Percentiles rank a stretch among this genome's conserved stretches.
Evolutionary conservation across 2,329 filamentous ascomycete species (phyloP).

Genomic region (Trichophyton rubrum): DNA sequence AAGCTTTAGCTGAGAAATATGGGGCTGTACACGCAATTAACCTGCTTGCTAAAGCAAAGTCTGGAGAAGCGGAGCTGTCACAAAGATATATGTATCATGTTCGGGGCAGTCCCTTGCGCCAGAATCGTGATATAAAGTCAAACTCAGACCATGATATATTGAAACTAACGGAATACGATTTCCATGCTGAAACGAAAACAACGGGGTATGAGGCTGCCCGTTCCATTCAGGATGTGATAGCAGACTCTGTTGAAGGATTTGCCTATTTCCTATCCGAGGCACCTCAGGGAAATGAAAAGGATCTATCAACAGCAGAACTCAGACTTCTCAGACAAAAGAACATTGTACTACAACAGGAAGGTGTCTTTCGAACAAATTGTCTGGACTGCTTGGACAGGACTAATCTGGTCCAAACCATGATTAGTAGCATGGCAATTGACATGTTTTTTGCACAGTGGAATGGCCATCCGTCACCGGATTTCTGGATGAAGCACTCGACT

Average conservation of each 20-base stretch:
- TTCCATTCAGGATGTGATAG: constrained; percentile 66
- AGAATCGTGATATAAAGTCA: constrained; percentile 38
- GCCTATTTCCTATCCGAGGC: constrained; percentile 84
- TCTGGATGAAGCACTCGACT: constrained; percentile 84
- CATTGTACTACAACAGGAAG: constrained; percentile 78
- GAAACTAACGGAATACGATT: constrained; percentile 80
- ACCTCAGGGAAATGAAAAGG: constrained; percentile 23
- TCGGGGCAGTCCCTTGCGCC: constrained; percentile 57
- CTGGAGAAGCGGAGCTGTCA: constrained; percentile 73
- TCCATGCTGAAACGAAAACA: constrained; percentile 85
- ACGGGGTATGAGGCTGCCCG: constrained; percentile 83
- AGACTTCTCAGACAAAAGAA: constrained; percentile 21
- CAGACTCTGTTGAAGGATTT: constrained; percentile 70
- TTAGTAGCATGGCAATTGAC: constrained; percentile 86
- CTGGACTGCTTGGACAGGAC: constrained; percentile 92
- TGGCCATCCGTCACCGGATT: constrained; percentile 59
- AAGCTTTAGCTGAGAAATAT: constrained; percentile 71
- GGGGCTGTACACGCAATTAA: constrained; percentile 89
- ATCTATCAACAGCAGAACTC: neutral
- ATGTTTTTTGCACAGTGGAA: constrained; percentile 64
- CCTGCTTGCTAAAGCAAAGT: constrained; percentile 78
- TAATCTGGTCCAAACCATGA: constrained; percentile 89
- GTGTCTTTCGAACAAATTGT: constrained; percentile 93
- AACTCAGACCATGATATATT: constrained; percentile 60
- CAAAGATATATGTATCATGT: constrained; percentile 69